A percentile compares a stretch with the other conserved stretches of the same genome.
Evolutionary conservation across 139 green algal species (phyloP).

Genomic region (Closterium sp.): DNA sequence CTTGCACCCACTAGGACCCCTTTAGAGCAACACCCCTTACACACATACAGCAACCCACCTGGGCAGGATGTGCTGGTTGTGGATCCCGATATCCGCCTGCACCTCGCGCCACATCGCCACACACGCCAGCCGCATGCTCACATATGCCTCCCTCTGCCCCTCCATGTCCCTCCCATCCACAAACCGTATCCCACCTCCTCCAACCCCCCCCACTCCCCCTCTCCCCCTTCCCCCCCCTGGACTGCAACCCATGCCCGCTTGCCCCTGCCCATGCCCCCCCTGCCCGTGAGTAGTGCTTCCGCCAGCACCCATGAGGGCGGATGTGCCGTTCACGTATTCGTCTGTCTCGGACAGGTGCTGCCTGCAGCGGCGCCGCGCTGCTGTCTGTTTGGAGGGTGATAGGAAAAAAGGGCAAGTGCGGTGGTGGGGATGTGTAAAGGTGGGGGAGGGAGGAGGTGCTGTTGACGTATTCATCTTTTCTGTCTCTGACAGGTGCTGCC

Average conservation of each 20-base stretch:
- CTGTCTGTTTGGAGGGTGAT: background rate
- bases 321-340: slow-evolving; percentile 16
- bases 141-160: slow-evolving; percentile 26
- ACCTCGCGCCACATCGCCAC: slow-evolving; percentile 23
- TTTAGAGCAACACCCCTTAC: too few species aligned
- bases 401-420: background rate
- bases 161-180: slow-evolving; percentile 1
- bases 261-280: background rate
- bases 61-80: slow-evolving; percentile 47
- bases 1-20: too few species aligned
- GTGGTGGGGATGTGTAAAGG: background rate
- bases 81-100: slow-evolving; percentile 17
- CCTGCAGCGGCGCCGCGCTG: background rate
- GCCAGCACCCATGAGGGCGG: background rate
- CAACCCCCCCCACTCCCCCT: background rate
- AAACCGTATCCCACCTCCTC: background rate
- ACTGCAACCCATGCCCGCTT: background rate
- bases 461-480: slow-evolving; percentile 34
- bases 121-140: slow-evolving; percentile 24
- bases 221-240: background rate
- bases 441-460: background rate
- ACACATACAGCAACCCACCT: background rate
- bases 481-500: slow-evolving; percentile 33
- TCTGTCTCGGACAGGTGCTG: slow-evolving; percentile 37
- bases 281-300: background rate